These are phyloP conservation scores for Fomitopsis serialis DNA, from an alignment of 768 basidiomycete species.

Conservation along the genomic window DNA sequence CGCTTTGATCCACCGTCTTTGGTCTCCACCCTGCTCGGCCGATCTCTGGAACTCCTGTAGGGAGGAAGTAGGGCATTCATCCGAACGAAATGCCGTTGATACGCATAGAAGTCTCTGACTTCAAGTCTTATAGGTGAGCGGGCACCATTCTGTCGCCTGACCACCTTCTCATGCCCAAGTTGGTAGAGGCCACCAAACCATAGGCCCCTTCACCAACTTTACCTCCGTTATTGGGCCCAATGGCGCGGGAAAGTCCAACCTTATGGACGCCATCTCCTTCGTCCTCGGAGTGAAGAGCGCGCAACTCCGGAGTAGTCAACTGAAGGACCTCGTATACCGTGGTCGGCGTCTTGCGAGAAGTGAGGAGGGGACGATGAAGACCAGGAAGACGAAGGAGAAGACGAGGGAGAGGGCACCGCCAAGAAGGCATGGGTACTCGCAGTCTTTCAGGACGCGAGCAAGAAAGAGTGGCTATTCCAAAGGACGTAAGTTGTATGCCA, in stretches of 20 bases:
- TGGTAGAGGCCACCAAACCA: constrained; percentile 69
- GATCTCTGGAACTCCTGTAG: too few species aligned
- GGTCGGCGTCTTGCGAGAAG: constrained; percentile 65
- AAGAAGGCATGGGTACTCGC: constrained; percentile 96
- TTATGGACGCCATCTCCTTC: constrained; percentile 99
- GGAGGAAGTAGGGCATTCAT: too few species aligned
- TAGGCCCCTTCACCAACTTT: constrained; percentile 90
- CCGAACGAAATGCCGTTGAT: constrained; percentile 59
- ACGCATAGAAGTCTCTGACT: constrained; percentile 90
- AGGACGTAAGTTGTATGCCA: constrained; percentile 63
- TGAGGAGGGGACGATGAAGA: constrained; percentile 36
- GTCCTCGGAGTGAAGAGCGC: constrained; percentile 95
- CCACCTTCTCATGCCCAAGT: too few species aligned
- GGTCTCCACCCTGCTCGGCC: too few species aligned
- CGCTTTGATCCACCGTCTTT: too few species aligned
- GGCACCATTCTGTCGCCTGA: too few species aligned
- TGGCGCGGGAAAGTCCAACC: constrained; percentile 97
- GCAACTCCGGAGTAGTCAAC: constrained; percentile 86
- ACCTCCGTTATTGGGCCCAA: constrained; percentile 97
- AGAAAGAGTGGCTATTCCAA: constrained; percentile 87
- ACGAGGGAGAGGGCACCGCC: constrained; percentile 74
- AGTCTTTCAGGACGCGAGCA: constrained; percentile 71
- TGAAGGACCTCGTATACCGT: constrained; percentile 95
- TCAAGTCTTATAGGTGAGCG: constrained; percentile 80
- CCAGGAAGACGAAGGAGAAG: constrained; percentile 37